Evolutionary conservation across 192 early-diverging fungal species (phyloP).

Genomic region (Coemansia sp.): DNA sequence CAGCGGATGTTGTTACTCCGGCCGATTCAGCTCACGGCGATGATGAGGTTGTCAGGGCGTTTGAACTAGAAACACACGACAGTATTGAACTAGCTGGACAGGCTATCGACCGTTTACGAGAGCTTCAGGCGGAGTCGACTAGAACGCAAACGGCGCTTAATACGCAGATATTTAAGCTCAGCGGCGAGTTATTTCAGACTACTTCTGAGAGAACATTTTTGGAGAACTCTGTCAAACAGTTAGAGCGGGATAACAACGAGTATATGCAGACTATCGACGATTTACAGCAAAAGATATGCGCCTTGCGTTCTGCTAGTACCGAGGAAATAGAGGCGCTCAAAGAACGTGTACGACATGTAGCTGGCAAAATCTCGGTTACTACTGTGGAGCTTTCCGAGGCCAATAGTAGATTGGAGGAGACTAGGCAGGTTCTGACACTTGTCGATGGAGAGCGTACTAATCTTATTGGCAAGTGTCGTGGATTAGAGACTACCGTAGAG

Average conservation of each 20-base stretch:
- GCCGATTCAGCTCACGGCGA: not conserved
- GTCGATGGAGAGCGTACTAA: conserved; percentile 5
- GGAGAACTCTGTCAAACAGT: not conserved
- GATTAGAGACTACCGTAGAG: conserved; percentile 5
- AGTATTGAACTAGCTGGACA: not conserved
- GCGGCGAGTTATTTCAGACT: conserved; percentile 11
- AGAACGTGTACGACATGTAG: conserved; percentile 1
- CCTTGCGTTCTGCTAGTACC: not conserved
- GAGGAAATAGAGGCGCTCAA: conserved; percentile 3
- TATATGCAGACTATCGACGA: conserved; percentile 10
- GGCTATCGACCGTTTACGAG: not conserved
- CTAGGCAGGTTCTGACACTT: not conserved
- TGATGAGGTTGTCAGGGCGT: not conserved
- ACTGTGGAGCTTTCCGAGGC: not conserved
- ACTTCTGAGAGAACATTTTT: conserved; percentile 3
- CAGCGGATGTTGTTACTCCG: not conserved
- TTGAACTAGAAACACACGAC: not conserved
- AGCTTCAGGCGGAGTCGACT: not conserved
- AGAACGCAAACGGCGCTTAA: conserved; percentile 12
- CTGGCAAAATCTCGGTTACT: not conserved
- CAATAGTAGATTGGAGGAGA: not conserved
- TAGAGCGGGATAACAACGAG: conserved; percentile 11
- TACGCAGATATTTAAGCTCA: conserved; percentile 18
- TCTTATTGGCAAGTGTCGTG: not conserved
- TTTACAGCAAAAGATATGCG: not conserved